These are phyloP conservation scores for Glycyrrhiza uralensis DNA, from an alignment of 306 rosid species.

Conservation along the genomic window DNA sequence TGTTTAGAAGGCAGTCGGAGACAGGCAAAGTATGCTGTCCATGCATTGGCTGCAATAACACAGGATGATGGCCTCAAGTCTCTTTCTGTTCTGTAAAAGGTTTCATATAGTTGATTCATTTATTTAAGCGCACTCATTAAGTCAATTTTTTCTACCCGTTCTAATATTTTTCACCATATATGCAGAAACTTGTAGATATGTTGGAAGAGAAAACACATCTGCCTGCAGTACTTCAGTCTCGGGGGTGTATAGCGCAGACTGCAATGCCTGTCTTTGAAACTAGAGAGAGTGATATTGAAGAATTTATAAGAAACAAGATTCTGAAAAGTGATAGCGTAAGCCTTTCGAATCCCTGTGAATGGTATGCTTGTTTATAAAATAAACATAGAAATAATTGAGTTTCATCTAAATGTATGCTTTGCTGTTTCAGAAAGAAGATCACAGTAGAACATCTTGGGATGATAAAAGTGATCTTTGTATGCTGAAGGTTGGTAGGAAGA, in stretches of 20 bases:
- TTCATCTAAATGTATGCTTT: conserved; percentile 29
- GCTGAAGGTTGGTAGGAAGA: conserved; percentile 73
- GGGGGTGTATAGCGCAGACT: conserved; percentile 93
- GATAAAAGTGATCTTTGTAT: conserved; percentile 78
- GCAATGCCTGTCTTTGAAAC: conserved; percentile 98
- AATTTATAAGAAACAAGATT: conserved; percentile 68
- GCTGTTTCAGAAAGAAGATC: conserved; percentile 63
- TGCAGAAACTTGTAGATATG: conserved; percentile 91
- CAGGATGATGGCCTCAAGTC: conserved; percentile 93
- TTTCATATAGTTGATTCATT: conserved; percentile 38
- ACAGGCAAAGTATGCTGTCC: conserved; percentile 96
- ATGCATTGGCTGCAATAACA: conserved; percentile 93
- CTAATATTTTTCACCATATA: conserved; percentile 31
- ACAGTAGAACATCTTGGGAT: conserved; percentile 60
- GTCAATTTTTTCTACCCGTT: neutral
- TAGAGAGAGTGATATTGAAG: conserved; percentile 78
- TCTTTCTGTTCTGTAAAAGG: conserved; percentile 97
- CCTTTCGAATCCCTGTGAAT: conserved; percentile 20
- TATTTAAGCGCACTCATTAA: conserved; percentile 6
- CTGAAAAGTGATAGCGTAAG: conserved; percentile 66
- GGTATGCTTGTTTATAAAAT: conserved; percentile 21
- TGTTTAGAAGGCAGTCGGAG: conserved; percentile 93
- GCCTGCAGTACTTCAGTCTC: conserved; percentile 91
- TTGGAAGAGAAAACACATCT: conserved; percentile 79
- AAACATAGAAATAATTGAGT: conserved; percentile 23